These are phyloP conservation scores for Hypsizygus marmoreus DNA, from an alignment of 768 basidiomycete species.

Conservation along the genomic window DNA sequence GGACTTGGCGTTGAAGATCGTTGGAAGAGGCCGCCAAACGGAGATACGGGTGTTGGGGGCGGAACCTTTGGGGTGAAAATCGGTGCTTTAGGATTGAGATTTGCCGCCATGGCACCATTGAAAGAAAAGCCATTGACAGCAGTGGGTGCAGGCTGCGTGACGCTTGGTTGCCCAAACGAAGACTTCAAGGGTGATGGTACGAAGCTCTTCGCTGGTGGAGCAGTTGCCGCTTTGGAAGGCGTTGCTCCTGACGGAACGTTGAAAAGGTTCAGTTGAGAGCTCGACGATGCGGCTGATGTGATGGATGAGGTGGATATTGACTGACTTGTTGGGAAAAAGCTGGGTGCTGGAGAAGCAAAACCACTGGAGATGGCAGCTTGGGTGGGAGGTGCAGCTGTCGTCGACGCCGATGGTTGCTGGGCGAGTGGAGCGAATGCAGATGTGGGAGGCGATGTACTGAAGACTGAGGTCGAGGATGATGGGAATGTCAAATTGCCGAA, in stretches of 20 bases:
- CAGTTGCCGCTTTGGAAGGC: slow-evolving; percentile 10
- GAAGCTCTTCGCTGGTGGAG: slow-evolving; percentile 7
- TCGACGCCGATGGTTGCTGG: not conserved
- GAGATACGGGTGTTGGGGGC: no score
- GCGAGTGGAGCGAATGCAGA: slow-evolving; percentile 18
- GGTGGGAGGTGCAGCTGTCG: not conserved
- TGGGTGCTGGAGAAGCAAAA: not conserved
- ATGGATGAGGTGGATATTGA: no score
- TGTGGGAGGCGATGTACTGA: slow-evolving; percentile 16
- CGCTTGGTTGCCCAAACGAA: no score
- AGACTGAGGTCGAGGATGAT: slow-evolving; percentile 14
- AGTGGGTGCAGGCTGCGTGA: no score
- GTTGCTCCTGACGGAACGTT: not conserved
- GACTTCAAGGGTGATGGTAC: not conserved
- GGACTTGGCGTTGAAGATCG: slow-evolving; percentile 18
- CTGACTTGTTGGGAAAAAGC: no score
- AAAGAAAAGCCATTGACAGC: no score
- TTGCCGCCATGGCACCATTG: no score
- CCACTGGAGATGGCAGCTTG: not conserved
- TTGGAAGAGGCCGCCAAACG: slow-evolving; percentile 3
- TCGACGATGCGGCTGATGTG: no score
- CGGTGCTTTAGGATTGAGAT: no score
- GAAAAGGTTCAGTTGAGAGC: not conserved
- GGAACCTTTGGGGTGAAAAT: no score
- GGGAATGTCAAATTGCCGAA: slow-evolving; percentile 32